Evolutionary conservation across 1,284 basidiomycete species (phyloP).

Genomic region (Veloboletus limbatus): DNA sequence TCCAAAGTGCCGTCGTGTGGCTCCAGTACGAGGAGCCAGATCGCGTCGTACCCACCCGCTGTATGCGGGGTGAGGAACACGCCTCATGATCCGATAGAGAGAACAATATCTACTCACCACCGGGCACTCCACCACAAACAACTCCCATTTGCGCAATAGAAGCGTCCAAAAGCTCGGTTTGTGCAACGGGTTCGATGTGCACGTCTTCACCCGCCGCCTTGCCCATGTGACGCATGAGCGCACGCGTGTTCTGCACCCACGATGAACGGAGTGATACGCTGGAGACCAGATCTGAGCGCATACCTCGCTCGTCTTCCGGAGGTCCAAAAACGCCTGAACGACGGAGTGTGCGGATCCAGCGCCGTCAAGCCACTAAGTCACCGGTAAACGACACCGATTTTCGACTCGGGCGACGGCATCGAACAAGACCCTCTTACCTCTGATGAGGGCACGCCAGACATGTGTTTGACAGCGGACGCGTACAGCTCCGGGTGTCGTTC

Average conservation of each 20-base stretch:
- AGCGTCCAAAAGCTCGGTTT: conserved; percentile 83
- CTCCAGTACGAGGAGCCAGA: conserved; percentile 87
- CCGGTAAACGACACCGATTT: too few relatives aligned
- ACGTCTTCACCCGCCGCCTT: conserved; percentile 66
- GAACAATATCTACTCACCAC: conserved; percentile 55
- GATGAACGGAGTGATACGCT: neutral
- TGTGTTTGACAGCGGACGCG: conserved; percentile 53
- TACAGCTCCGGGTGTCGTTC: conserved; percentile 49
- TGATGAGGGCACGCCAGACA: conserved; percentile 53
- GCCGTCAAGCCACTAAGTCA: conserved; percentile 27
- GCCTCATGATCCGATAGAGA: too few relatives aligned
- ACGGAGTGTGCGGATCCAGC: conserved; percentile 8
- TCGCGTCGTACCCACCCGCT: conserved; percentile 97
- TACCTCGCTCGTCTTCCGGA: conserved; percentile 57
- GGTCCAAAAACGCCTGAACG: conserved; percentile 50
- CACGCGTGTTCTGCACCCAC: conserved; percentile 64
- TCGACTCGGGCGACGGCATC: neutral
- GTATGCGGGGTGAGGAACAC: conserved; percentile 3
- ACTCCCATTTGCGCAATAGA: conserved; percentile 81
- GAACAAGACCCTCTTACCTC: conserved; percentile 43
- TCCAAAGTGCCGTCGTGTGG: conserved; percentile 46
- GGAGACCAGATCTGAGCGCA: conserved; percentile 14
- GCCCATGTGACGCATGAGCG: conserved; percentile 89
- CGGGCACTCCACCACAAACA: conserved; percentile 93
- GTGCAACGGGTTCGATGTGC: conserved; percentile 84